phyloP scores from a whole-genome alignment of 2,329 filamentous ascomycete genomes.

The Colletotrichum sp. region DNA sequence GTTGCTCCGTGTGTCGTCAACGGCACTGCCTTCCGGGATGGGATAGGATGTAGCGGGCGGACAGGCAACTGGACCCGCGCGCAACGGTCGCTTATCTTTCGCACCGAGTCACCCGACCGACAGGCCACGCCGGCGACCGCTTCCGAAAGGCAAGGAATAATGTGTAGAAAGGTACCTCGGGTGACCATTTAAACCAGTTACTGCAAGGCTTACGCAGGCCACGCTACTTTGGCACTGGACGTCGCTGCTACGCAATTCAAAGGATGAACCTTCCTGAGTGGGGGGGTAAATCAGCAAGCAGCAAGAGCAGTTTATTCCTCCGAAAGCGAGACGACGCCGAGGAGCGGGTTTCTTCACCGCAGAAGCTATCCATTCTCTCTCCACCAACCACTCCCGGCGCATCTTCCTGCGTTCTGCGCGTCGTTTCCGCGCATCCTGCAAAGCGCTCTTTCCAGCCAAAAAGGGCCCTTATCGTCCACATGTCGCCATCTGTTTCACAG shows the following conservation, averaged over 20 bases:
- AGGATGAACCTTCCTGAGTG: not conserved
- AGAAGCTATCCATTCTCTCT: not conserved
- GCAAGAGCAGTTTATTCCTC: not conserved
- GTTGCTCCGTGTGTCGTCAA: not conserved
- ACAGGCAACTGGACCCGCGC: not conserved
- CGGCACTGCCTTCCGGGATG: not conserved
- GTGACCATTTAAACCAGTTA: not conserved
- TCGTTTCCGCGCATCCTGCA: not conserved
- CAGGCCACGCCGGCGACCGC: conserved; percentile 5
- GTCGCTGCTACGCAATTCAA: not conserved
- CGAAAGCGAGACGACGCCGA: not conserved
- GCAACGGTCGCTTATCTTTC: conserved; percentile 17
- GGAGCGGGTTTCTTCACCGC: not conserved
- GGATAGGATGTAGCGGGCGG: not conserved
- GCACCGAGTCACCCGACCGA: conserved; percentile 13
- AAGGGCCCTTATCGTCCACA: conserved; percentile 1
- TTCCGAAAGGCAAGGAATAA: not conserved
- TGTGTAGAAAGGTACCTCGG: not conserved
- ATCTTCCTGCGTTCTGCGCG: not conserved
- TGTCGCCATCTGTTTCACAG: not conserved
- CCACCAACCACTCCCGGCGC: not conserved
- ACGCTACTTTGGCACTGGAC: not conserved
- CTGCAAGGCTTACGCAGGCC: not conserved
- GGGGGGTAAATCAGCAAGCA: not conserved
- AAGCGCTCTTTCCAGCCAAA: not conserved